Conservation (phyloP, 768 basidiomycete genomes). For the Russula olivacea region DNA sequence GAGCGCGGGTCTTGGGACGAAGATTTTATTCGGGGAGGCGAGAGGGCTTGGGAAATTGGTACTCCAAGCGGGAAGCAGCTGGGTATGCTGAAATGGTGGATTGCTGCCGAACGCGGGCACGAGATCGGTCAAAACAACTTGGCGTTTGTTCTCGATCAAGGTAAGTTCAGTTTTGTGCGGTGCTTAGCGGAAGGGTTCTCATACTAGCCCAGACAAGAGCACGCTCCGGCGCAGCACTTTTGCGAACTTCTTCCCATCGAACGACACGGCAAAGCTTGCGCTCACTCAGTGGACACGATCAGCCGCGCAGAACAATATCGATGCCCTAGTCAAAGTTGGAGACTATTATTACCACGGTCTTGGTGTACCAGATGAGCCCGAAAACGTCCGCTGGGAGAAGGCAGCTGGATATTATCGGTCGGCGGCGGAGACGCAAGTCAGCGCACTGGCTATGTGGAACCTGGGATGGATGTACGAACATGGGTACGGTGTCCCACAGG, state of each 20-base stretch:
- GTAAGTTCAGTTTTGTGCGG: slow-evolving; percentile 37
- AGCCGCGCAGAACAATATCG: slow-evolving; percentile 90
- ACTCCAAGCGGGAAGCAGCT: slow-evolving; percentile 68
- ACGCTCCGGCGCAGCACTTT: slow-evolving; percentile 62
- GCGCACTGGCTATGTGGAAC: slow-evolving; percentile 97
- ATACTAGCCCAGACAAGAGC: slow-evolving; percentile 51
- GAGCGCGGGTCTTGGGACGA: slow-evolving; percentile 89
- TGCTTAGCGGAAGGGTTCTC: neutral
- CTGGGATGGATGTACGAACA: slow-evolving; percentile 99
- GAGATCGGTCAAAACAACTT: slow-evolving; percentile 95
- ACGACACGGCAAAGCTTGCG: slow-evolving; percentile 76
- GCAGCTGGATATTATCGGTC: slow-evolving; percentile 93
- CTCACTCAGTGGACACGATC: slow-evolving; percentile 93
- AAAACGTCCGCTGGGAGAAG: slow-evolving; percentile 67
- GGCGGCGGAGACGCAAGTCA: slow-evolving; percentile 87
- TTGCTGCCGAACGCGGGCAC: slow-evolving; percentile 86
- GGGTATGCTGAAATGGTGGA: slow-evolving; percentile 91
- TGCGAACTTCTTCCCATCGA: slow-evolving; percentile 66
- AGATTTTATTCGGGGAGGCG: slow-evolving; percentile 75
- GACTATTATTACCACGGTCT: slow-evolving; percentile 95
- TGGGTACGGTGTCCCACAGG: slow-evolving; percentile 86
- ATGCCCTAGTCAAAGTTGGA: slow-evolving; percentile 95
- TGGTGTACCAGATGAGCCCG: slow-evolving; percentile 66
- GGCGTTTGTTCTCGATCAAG: slow-evolving; percentile 88
- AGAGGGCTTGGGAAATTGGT: slow-evolving; percentile 63